Conservation (phyloP, 805 yeast species). For the Peterozyma toletana region DNA sequence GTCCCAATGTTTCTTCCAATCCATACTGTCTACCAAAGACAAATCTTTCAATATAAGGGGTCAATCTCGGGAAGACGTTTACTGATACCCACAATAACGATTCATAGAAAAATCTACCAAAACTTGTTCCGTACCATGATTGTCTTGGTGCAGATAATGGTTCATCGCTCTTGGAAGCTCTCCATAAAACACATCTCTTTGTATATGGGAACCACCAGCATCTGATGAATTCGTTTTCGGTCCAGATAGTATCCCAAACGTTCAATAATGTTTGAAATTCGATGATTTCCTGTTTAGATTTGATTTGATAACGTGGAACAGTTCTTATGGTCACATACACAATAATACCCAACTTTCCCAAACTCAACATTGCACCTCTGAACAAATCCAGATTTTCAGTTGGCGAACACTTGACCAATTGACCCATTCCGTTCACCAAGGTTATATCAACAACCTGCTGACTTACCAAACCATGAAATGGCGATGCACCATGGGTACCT, state of each 20-base stretch:
- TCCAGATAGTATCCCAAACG: slow-evolving; percentile 78
- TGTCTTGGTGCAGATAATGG: slow-evolving; percentile 55
- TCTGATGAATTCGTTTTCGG: slow-evolving; percentile 82
- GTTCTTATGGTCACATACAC: slow-evolving; percentile 79
- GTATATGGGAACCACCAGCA: slow-evolving; percentile 98
- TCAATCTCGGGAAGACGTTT: slow-evolving; percentile 61
- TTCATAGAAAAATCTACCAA: slow-evolving; percentile 79
- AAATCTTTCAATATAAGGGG: slow-evolving; percentile 81
- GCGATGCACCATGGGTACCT: slow-evolving; percentile 95
- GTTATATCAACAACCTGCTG: slow-evolving; percentile 80
- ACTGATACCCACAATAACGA: slow-evolving; percentile 74
- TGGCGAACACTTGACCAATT: slow-evolving; percentile 59
- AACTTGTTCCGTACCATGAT: slow-evolving; percentile 79
- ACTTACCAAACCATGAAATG: slow-evolving; percentile 83
- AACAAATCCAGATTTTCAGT: slow-evolving; percentile 59
- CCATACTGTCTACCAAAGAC: slow-evolving; percentile 85
- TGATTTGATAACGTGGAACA: slow-evolving; percentile 77
- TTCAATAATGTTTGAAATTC: slow-evolving; percentile 64
- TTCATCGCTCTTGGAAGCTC: slow-evolving; percentile 72
- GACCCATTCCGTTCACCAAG: slow-evolving; percentile 70
- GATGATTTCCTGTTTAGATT: slow-evolving; percentile 76
- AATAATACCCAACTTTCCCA: slow-evolving; percentile 89
- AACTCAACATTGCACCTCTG: slow-evolving; percentile 74
- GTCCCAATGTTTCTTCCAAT: slow-evolving; percentile 53
- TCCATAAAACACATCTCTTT: slow-evolving; percentile 81